Evolutionary conservation across 768 basidiomycete genomes (phyloP).

Genomic region (Suillus subaureus): DNA sequence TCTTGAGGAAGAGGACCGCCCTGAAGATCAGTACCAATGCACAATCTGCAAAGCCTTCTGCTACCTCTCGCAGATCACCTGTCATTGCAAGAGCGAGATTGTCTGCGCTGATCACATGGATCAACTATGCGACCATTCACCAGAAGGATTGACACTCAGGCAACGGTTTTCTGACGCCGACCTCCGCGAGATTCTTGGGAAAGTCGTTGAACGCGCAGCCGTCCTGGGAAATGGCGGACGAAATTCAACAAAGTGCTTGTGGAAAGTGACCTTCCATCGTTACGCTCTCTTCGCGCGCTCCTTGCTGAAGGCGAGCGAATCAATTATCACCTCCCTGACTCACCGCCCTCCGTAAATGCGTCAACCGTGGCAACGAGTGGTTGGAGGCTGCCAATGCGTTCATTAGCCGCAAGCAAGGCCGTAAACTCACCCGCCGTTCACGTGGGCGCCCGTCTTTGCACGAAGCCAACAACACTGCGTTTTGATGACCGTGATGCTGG

Average conservation of each 20-base stretch:
- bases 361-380: slow-evolving; percentile 84
- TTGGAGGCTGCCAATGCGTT: slow-evolving; percentile 82
- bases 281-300: slow-evolving; percentile 80
- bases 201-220: slow-evolving; percentile 70
- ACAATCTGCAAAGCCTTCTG: slow-evolving; percentile 90
- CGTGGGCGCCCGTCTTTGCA: slow-evolving; percentile 53
- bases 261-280: slow-evolving; percentile 69
- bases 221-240: slow-evolving; percentile 70
- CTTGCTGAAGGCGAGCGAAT: slow-evolving; percentile 90
- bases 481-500: slow-evolving; percentile 51
- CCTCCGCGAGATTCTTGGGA: slow-evolving; percentile 63
- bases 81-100: slow-evolving; percentile 75
- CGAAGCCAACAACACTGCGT: slow-evolving; percentile 39
- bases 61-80: slow-evolving; percentile 91
- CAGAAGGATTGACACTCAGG: slow-evolving; percentile 62
- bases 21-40: slow-evolving; percentile 97
- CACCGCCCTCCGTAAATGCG: slow-evolving; percentile 71
- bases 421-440: slow-evolving; percentile 72
- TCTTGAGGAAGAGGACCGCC: slow-evolving; percentile 76
- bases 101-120: slow-evolving; percentile 86
- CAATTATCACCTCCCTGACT: slow-evolving; percentile 70
- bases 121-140: slow-evolving; percentile 69
- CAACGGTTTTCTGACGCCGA: slow-evolving; percentile 83
- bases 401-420: slow-evolving; percentile 75
- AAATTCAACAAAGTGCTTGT: slow-evolving; percentile 68